A percentile compares a stretch with the other conserved stretches of the same genome.
Evolutionary conservation across 1,284 basidiomycete species (phyloP).

Genomic region (Rhizopogon hawkerae): DNA sequence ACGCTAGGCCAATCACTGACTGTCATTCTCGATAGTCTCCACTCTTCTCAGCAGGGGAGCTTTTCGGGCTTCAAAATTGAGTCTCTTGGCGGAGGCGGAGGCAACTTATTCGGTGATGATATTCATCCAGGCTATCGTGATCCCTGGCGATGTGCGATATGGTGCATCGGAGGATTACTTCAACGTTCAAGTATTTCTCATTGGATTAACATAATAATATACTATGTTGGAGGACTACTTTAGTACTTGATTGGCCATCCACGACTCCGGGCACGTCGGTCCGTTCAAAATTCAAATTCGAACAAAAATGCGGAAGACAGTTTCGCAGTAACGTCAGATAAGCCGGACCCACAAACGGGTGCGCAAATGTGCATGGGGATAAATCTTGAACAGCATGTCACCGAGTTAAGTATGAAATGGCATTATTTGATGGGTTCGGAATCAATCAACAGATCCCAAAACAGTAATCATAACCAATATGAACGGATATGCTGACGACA

Average conservation of each 20-base stretch:
- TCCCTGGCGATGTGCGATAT: background rate
- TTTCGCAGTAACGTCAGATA: too few species aligned
- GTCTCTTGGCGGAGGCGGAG: background rate
- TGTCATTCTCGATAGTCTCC: background rate
- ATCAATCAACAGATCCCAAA: constrained; percentile 17
- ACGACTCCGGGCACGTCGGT: too few species aligned
- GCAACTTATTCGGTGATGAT: background rate
- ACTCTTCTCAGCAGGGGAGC: background rate
- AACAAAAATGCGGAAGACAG: too few species aligned
- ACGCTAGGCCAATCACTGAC: background rate
- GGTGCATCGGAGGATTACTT: background rate
- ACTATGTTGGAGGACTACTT: background rate
- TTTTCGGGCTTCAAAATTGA: background rate
- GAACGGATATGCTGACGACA: constrained; percentile 14
- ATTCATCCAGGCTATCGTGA: too few species aligned
- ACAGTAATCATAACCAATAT: constrained; percentile 12
- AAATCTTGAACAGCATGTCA: too few species aligned
- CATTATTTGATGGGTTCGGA: background rate
- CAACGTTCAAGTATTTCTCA: background rate
- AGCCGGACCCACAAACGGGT: too few species aligned
- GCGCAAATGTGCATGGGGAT: too few species aligned
- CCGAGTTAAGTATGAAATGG: too few species aligned
- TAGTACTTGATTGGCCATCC: too few species aligned
- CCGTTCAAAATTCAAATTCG: too few species aligned
- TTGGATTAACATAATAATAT: background rate